Evolutionary conservation across 2,329 filamentous ascomycete species (phyloP), one percentile per base, ranked within the genome.

Genomic region (Beauveria caledonica): DNA sequence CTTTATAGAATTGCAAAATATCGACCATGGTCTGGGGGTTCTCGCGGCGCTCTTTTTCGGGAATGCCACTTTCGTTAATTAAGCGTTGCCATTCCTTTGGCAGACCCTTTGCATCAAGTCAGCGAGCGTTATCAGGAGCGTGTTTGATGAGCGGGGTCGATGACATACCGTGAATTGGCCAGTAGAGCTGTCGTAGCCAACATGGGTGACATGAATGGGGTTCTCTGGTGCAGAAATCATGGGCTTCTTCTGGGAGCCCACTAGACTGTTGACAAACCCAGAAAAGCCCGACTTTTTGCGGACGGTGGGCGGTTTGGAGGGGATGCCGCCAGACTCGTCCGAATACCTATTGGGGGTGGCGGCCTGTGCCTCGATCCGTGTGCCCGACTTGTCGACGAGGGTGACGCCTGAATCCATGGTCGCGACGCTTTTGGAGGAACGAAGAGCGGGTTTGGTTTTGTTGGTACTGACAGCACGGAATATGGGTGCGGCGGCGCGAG

Each of bases 151-250:
- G 60, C 66, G 63, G 39, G 44, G 55, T 58, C 45, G 17, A 53
- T 62, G 58, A 83, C 87, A 70, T 80, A 96, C 92, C 61, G 93
- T 97, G 74, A 96, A 99, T 76, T 96, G 90, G 66, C 94, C 94
- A 3, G 94, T 97, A 69, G 90, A 84, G 76, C 94, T 96, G 75
- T 99, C 93, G 73, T 96, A 97, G 67, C 93, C 93, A 66, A 99
- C 94, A 74, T 99, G 94, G 61, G 93, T 97, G 68, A 99, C 90
- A 76, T 97, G 94, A 62, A 97, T 92, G 53, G 94, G 94, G 69
- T 99, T 97, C 74, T 96, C 92, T 59, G 94, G 94, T 42, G 92
- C 90, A n/a, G 94, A 97, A 68, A 99, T 99, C 73, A 93, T 86
- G 51, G 94, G 91, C 65, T 92, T 90, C 74, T 92, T 90, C 58